A percentile compares a stretch with the other conserved stretches of the same genome.
Evolutionary conservation across 2,329 filamentous ascomycete genomes (phyloP).

Genomic region (Lasiodiplodia hormozganensis): DNA sequence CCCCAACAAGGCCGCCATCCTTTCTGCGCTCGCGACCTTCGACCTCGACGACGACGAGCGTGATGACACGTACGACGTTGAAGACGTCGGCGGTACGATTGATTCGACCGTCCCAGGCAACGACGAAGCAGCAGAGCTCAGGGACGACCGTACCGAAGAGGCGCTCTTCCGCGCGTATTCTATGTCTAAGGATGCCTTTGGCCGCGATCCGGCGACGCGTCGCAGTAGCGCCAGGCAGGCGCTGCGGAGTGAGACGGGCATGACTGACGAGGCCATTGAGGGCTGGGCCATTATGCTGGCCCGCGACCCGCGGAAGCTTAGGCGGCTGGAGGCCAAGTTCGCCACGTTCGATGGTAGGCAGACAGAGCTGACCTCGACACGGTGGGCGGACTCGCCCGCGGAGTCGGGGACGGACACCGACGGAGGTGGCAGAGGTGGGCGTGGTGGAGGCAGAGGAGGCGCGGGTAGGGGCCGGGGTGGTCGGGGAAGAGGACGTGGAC

Average conservation of each 20-base stretch:
- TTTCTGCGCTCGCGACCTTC: conserved; percentile 86
- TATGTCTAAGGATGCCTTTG: conserved; percentile 69
- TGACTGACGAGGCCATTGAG: conserved; percentile 94
- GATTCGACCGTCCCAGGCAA: conserved; percentile 63
- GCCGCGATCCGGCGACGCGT: conserved; percentile 73
- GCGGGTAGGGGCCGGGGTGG: conserved; percentile 56
- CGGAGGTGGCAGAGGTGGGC: conserved; percentile 45
- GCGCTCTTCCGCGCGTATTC: conserved; percentile 76
- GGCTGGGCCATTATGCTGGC: conserved; percentile 90
- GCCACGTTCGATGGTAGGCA: conserved; percentile 72
- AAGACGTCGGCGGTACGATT: conserved; percentile 88
- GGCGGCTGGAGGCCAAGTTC: conserved; percentile 74
- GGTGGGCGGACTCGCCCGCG: conserved; percentile 65
- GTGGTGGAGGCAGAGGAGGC: conserved; percentile 56
- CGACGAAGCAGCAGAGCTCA: conserved; percentile 63
- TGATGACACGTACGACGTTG: conserved; percentile 94
- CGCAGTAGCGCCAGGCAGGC: conserved; percentile 67
- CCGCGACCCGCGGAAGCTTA: conserved; percentile 72
- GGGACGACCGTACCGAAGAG: conserved; percentile 70
- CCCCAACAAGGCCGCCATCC: conserved; percentile 82
- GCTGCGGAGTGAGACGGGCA: conserved; percentile 77
- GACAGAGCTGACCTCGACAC: conserved; percentile 67
- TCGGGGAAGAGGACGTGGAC: conserved; percentile 45
- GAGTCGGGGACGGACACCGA: conserved; percentile 64
- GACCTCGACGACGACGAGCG: conserved; percentile 95